Evolutionary conservation across 2,329 filamentous ascomycete species (phyloP).

Genomic region (Trichoderma asperellum): DNA sequence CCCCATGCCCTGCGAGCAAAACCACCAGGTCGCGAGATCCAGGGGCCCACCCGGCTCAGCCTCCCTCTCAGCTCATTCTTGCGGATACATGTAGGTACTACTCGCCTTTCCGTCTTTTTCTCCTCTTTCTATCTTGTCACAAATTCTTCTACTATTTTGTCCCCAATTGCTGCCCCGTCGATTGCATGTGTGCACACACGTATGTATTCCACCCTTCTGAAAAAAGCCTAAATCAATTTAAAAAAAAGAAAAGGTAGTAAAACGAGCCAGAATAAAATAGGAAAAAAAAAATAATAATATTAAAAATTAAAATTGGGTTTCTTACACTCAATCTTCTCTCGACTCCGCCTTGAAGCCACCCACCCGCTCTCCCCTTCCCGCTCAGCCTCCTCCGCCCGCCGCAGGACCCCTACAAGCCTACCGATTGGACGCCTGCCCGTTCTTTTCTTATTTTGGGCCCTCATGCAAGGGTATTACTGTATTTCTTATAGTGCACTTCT

Average conservation of each 20-base stretch:
- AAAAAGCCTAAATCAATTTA: not conserved
- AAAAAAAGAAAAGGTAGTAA: too few species aligned
- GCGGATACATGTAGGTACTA: not conserved
- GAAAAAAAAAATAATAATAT: too few species aligned
- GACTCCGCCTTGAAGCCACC: conserved; percentile 6
- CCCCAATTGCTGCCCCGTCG: not conserved
- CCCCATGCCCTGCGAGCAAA: not conserved
- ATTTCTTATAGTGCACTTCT: conserved; percentile 3
- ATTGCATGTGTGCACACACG: not conserved
- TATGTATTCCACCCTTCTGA: not conserved
- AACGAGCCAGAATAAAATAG: too few species aligned
- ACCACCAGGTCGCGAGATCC: not conserved
- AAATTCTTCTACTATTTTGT: not conserved
- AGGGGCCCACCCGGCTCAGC: conserved; percentile 2
- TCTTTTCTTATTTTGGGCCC: not conserved
- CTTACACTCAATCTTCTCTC: not conserved
- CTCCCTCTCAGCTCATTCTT: conserved; percentile 12
- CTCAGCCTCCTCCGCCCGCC: conserved; percentile 26
- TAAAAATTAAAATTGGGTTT: not conserved
- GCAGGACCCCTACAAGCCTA: not conserved
- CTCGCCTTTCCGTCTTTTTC: not conserved
- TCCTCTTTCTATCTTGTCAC: not conserved
- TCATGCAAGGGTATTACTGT: conserved; percentile 2
- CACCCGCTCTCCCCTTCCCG: conserved; percentile 1
- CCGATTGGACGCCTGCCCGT: conserved; percentile 5